Evolutionary conservation across 495 filamentous ascomycete species (phyloP), one percentile per base, ranked within the genome.

Genomic region (Trichodelitschia bisporula): DNA sequence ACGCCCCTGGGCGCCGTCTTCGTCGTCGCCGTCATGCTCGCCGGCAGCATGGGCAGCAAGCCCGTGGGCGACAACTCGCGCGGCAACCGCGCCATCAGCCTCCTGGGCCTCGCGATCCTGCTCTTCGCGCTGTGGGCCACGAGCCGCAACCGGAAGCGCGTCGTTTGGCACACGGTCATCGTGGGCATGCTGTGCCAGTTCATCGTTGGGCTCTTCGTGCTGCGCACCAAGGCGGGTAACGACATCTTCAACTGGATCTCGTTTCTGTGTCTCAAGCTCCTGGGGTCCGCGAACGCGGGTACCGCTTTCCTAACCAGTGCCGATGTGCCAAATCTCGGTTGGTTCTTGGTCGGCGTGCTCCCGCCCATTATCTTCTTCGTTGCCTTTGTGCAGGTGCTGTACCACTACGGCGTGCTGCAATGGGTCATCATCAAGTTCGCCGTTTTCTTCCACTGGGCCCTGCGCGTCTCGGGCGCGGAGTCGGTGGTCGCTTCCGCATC

Each of bases 281-380:
- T 92, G 3, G 61, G 66, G 11, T 90, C 76, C 35, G 72, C 82
- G 9, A 45, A 51, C 5, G 40, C 73, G 3, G 80, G 82, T 37
- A 63, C 72, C 0, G 43, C 45, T 3, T 92, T 90, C 57, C 45
- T 92, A 24, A 79, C 76, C 4, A 49, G 43, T 18, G n/a, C 36
- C 0, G 42, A 48, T 0, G 61, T 69, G 15, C 39, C 49, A 1
- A 18, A 51, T 11, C 36, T 43, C 1, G 29, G 19, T 2, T 77
- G 66, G 65, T 89, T 89, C 60, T 51, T 91, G 16, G 55, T 67
- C 30, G 54, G 54, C 13, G 74, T 84, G 21, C 50, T 83, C 17
- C 76, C 78, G 0, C 67, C 82, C 28, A 83, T 92, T 47, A 74
- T 90, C 45, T 92, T 92, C 63, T 91, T 92, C 59, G 68, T 92